A percentile compares a stretch with the other conserved stretches of the same genome.
Evolutionary conservation across 306 rosid genomes (phyloP).

Genomic region (Fragaria iinumae): DNA sequence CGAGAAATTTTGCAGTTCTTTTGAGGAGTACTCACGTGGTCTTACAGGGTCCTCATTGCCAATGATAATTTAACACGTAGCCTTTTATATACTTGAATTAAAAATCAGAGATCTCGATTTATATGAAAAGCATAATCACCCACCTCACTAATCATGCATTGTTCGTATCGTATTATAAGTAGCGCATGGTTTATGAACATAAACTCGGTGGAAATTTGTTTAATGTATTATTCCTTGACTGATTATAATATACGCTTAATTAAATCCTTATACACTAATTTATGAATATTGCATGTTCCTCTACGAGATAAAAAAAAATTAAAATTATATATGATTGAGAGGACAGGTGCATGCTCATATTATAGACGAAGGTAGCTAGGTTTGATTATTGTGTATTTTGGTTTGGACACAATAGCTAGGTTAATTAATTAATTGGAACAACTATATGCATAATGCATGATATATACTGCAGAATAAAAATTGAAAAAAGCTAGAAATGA

Average conservation of each 20-base stretch:
- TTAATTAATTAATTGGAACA: neutral
- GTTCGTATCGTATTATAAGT: neutral
- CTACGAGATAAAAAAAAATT: neutral
- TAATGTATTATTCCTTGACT: conserved; percentile 9
- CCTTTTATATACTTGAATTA: too few relatives aligned
- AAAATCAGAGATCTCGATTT: too few relatives aligned
- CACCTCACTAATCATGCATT: too few relatives aligned
- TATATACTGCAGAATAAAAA: too few relatives aligned
- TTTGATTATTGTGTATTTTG: neutral
- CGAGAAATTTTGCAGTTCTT: too few relatives aligned
- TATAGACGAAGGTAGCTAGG: neutral
- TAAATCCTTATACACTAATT: neutral
- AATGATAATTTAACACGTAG: too few relatives aligned
- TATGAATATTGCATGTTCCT: conserved; percentile 28
- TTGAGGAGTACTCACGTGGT: too few relatives aligned
- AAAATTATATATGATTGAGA: neutral
- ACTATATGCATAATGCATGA: neutral
- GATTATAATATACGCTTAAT: neutral
- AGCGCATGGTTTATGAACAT: conserved; percentile 9
- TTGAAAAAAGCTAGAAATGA: neutral
- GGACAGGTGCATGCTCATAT: conserved; percentile 20
- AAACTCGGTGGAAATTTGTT: neutral
- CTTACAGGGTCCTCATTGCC: too few relatives aligned
- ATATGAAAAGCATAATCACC: too few relatives aligned
- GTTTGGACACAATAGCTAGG: neutral